phyloP scores from a whole-genome alignment of 768 basidiomycete genomes.

The Coprinellus micaceus region DNA sequence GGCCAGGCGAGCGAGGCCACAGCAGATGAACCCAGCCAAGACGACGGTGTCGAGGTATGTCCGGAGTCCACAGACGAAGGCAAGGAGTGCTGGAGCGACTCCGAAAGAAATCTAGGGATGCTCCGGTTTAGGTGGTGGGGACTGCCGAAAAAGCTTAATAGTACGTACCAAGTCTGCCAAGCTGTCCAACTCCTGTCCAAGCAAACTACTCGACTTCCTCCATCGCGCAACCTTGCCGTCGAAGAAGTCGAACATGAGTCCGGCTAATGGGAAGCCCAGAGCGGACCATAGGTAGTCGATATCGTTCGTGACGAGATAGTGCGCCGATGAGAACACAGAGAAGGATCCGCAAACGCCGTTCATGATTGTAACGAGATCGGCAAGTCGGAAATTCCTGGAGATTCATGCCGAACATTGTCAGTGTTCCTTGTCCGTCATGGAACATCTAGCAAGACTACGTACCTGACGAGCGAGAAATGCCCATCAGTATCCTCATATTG shows the following conservation, averaged over 20 bases:
- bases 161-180: conserved; percentile 84
- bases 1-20: conserved; percentile 93
- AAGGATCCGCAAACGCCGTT: conserved; percentile 98
- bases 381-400: conserved; percentile 96
- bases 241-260: conserved; percentile 95
- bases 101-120: conserved; percentile 86
- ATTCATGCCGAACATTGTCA: conserved; percentile 7
- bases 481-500: conserved; percentile 88
- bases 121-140: conserved; percentile 9
- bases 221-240: conserved; percentile 98
- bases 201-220: conserved; percentile 92
- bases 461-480: conserved; percentile 98
- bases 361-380: conserved; percentile 97
- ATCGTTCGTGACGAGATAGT: conserved; percentile 80
- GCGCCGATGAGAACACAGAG: conserved; percentile 90
- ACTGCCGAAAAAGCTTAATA: not conserved
- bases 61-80: conserved; percentile 86
- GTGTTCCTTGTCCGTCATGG: conserved; percentile 13
- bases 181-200: conserved; percentile 97
- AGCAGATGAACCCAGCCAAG: conserved; percentile 89
- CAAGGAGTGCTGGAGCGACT: conserved; percentile 91
- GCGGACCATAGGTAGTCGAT: conserved; percentile 81
- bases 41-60: conserved; percentile 87
- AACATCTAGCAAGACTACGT: conserved; percentile 19
- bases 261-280: conserved; percentile 84